phyloP scores from a whole-genome alignment of 1,284 basidiomycete genomes.

The Ceratobasidium sp. region DNA sequence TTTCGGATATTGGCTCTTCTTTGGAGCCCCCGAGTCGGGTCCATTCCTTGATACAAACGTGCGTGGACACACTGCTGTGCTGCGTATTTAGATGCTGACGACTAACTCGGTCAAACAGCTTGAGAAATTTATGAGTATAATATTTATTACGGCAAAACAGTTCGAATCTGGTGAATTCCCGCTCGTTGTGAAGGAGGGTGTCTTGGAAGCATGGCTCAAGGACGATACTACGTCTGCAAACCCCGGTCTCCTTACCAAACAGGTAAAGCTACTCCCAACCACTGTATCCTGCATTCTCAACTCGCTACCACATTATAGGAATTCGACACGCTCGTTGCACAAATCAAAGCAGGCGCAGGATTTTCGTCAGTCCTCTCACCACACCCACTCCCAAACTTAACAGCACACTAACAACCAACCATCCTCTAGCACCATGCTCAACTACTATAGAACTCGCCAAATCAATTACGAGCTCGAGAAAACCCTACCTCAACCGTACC shows the following conservation, averaged over 20 bases:
- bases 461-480: constrained; percentile 37
- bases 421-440: constrained; percentile 23
- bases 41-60: constrained; percentile 37
- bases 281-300: background rate
- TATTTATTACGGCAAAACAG: constrained; percentile 16
- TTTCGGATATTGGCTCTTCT: constrained; percentile 39
- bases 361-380: constrained; percentile 12
- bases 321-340: constrained; percentile 12
- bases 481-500: constrained; percentile 17
- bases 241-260: constrained; percentile 21
- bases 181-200: constrained; percentile 14
- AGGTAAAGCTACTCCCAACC: background rate
- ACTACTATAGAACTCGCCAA: constrained; percentile 34
- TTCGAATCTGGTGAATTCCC: constrained; percentile 4
- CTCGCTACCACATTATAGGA: constrained; percentile 1
- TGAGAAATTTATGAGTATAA: constrained; percentile 21
- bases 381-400: background rate
- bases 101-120: constrained; percentile 13
- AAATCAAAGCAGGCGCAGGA: constrained; percentile 33
- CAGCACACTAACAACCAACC: background rate
- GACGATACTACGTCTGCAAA: constrained; percentile 4
- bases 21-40: constrained; percentile 18
- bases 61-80: background rate
- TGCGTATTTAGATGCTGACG: too few species aligned
- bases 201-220: constrained; percentile 28